Evolutionary conservation across 805 yeast species (phyloP).

Genomic region (Kazachstania africana): DNA sequence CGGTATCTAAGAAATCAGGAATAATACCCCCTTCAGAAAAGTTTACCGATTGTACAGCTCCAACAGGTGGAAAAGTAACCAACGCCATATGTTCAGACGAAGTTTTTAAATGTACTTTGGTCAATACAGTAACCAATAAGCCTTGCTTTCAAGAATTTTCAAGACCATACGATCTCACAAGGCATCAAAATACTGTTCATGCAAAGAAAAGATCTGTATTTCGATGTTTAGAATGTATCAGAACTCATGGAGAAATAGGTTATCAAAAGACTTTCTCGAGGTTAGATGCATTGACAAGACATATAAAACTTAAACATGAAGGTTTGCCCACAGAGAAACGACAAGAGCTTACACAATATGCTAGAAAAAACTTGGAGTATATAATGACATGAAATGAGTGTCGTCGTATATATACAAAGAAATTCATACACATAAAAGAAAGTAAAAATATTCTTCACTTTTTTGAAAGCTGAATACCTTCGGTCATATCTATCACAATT

Average conservation of each 20-base stretch:
- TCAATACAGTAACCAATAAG: slow-evolving; percentile 17
- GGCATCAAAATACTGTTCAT: slow-evolving; percentile 94
- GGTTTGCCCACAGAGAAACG: slow-evolving; percentile 39
- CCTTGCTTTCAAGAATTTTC: slow-evolving; percentile 46
- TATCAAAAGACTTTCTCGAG: slow-evolving; percentile 74
- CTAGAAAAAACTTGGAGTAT: slow-evolving; percentile 66
- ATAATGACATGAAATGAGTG: slow-evolving; percentile 1
- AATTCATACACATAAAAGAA: neutral
- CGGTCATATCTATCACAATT: too few relatives aligned
- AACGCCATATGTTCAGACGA: too few relatives aligned
- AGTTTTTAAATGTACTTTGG: too few relatives aligned
- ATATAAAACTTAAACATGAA: slow-evolving; percentile 82
- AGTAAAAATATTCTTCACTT: too few relatives aligned
- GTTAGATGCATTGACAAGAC: slow-evolving; percentile 89
- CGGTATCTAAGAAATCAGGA: too few relatives aligned
- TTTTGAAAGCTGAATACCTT: too few relatives aligned
- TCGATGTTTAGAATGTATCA: slow-evolving; percentile 72
- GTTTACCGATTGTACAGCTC: too few relatives aligned
- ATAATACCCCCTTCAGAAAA: too few relatives aligned
- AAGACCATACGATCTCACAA: slow-evolving; percentile 82
- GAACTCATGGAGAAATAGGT: slow-evolving; percentile 28
- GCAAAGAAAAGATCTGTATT: slow-evolving; percentile 74
- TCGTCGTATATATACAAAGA: too few relatives aligned
- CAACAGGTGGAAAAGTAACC: too few relatives aligned
- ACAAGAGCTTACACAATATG: slow-evolving; percentile 54